phyloP scores from a whole-genome alignment of 257 asterid species.

The Solanum bukasovii region DNA sequence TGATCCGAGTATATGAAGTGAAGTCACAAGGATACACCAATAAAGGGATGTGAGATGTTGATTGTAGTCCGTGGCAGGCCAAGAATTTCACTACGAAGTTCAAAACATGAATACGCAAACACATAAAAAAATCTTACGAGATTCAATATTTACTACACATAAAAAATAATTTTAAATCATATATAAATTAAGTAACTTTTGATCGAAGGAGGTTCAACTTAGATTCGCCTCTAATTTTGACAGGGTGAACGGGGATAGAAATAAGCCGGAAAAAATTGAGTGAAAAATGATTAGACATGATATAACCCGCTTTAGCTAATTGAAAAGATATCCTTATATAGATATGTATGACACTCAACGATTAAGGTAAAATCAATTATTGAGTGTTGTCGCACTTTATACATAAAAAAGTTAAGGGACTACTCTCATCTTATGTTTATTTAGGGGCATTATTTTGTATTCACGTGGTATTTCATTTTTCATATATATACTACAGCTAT shows the following conservation, averaged over 20 bases:
- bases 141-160: no score
- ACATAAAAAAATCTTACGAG: neutral
- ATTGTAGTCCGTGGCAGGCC: neutral
- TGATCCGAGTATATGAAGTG: neutral
- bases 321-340: neutral
- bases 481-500: neutral
- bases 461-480: neutral
- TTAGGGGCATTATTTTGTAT: neutral
- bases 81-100: neutral
- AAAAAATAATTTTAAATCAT: neutral
- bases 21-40: neutral
- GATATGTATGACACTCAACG: rapidly evolving
- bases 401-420: neutral
- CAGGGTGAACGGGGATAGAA: rapidly evolving
- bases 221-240: neutral
- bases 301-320: rapidly evolving
- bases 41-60: neutral
- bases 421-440: neutral
- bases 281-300: neutral
- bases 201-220: neutral
- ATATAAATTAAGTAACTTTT: neutral
- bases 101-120: neutral
- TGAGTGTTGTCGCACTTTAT: neutral
- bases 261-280: rapidly evolving
- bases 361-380: neutral